Evolutionary conservation across 805 yeast species (phyloP), one percentile per base, ranked within the genome.

Genomic region (Yamadazyma philogaea): DNA sequence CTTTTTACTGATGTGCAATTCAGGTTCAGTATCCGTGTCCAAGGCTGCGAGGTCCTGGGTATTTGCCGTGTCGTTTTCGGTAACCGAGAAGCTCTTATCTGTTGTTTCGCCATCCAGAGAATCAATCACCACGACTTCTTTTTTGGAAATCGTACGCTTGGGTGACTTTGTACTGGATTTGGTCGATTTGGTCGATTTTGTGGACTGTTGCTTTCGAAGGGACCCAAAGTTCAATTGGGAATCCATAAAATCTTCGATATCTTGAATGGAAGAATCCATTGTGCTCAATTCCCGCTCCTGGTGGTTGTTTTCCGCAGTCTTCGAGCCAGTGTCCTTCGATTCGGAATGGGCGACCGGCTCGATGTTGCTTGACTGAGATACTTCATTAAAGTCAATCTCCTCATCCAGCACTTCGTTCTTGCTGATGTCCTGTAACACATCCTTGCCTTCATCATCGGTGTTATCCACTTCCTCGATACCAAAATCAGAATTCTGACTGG

Each of bases 391-490:
- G 8, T 36, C 40, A n/a, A 35, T 40, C 16, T 22, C 38, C 28
- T 24, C 28, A 24, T 24, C 28, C 8, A 24, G 12, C 7, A 31
- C 24, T 6, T 20, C 19, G n/a, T 16, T 24, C 7, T 14, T 18
- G 14, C 26, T 18, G 8, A 7, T 28, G 17, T 31, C 20, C 22
- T 20, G 22, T 7, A 21, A 34, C 22, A 15, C 30, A 8, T 18
- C 22, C 7, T n/a, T 17, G 5, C 33, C 38, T 24, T 60, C 62
- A 5, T 40, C 48, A 15, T 63, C 67, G 22, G 53, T 53, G 36
- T 60, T 63, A 37, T 60, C 66, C 8, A 62, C 60, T 48, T 65
- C 71, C 45, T 65, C 71, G 21, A 65, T 66, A 2, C 69, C 71
- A 47, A 59, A 62, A 39, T 62, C 67, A 0, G 59, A 31, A 14